Conservation (phyloP, 495 filamentous ascomycete genomes). For the Podospora appendiculata region DNA sequence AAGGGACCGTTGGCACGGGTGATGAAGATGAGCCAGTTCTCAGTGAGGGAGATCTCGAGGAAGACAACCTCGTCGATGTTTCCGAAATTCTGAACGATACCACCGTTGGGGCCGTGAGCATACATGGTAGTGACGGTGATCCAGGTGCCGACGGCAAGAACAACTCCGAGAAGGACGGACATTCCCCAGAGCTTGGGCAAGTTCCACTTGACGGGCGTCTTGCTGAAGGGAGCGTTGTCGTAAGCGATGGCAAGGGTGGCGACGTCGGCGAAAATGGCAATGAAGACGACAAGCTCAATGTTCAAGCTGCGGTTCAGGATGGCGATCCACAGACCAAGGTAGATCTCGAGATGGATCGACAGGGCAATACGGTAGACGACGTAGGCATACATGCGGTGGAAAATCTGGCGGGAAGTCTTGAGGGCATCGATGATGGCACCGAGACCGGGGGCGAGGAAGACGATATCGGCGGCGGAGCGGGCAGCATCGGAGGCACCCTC, state of each 20-base stretch:
- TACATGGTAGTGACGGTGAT: constrained; percentile 75
- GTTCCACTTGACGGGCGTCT: constrained; percentile 89
- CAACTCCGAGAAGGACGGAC: constrained; percentile 71
- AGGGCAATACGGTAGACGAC: constrained; percentile 93
- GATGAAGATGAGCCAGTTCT: constrained; percentile 97
- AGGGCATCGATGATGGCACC: constrained; percentile 89
- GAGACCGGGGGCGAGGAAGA: constrained; percentile 85
- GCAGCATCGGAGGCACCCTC: constrained; percentile 91
- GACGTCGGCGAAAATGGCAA: constrained; percentile 92
- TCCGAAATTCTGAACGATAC: constrained; percentile 84
- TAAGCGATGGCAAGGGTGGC: constrained; percentile 90
- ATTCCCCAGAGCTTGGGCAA: constrained; percentile 88
- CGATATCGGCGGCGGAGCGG: constrained; percentile 87
- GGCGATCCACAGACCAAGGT: constrained; percentile 84
- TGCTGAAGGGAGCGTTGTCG: constrained; percentile 84
- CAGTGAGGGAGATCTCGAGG: constrained; percentile 81
- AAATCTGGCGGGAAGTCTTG: constrained; percentile 91
- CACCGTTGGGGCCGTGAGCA: constrained; percentile 53
- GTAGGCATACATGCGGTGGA: constrained; percentile 96
- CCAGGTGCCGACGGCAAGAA: constrained; percentile 79
- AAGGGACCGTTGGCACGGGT: constrained; percentile 79
- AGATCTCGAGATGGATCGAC: constrained; percentile 83
- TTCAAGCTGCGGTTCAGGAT: constrained; percentile 77
- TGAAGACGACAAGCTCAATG: constrained; percentile 81
- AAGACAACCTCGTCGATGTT: constrained; percentile 76